Base-by-base conservation (phyloP, 257 asterid species). In the Leptodermis oblonga region DNA sequence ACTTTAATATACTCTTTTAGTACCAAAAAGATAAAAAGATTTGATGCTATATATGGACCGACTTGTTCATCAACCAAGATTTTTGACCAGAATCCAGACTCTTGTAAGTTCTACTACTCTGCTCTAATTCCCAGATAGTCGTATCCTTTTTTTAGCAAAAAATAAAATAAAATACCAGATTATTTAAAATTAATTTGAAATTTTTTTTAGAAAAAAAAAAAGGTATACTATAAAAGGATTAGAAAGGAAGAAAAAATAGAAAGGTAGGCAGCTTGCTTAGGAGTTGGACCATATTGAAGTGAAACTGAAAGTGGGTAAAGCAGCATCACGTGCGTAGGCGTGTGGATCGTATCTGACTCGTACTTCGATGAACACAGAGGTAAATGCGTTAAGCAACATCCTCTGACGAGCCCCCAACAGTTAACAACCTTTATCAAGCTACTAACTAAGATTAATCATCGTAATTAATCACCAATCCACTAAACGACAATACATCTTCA, bases 321-420 rank as follows among this genome's bases (percentile, higher is more conserved):
- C 20, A 67, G 28, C 72, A 70, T 82, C 91, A 86, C 88, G 90
- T 84, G 86, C 76, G 60, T 58, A 61, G 82, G 78, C 78, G 82
- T 81, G 81, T 74, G 80, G 80, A 11, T 59, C 78, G 72, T 76
- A 80, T 84, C 84, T 67, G 74, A 83, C 91, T 74, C 83, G 18
- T 41, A 36, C 43, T 76, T 66, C 92, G 86, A 85, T 79, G 80
- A 37, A 43, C 6, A 10, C 12, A 17, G 67, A 33, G 79, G 85
- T 79, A 82, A 80, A 86, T 83, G 87, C 94, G 94, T 87, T 72
- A 89, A 87, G 96, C 96, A 89, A 87, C 92, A 87, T 87, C 92
- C 92, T 85, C 85, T 82, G 88, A n/a, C 73, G 68, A 36, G 39
- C 65, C 69, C 46, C 74, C 26, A 46, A 33, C 39, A 18, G 62